Percentiles rank a stretch among this genome's conserved stretches.
Conservation (phyloP, 2,329 filamentous ascomycete species). For the Aspergillus tanneri region DNA sequence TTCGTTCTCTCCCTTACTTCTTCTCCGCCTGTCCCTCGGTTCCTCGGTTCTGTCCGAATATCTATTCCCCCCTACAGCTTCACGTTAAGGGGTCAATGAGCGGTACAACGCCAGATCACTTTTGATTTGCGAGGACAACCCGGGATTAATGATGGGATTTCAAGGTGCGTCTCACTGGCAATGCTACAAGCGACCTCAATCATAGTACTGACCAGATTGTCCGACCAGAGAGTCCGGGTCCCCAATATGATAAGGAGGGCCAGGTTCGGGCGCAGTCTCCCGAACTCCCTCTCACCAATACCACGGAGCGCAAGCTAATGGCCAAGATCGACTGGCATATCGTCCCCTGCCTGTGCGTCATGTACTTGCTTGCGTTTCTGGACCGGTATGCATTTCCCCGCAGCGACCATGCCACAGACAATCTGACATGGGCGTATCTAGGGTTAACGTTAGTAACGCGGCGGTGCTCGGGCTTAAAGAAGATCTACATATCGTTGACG, state of each 20-base stretch:
- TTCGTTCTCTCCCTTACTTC: neutral
- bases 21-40: neutral
- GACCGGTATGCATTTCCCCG: slow-evolving; percentile 42
- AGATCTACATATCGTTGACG: slow-evolving; percentile 58
- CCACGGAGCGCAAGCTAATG: slow-evolving; percentile 62
- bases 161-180: slow-evolving; percentile 1
- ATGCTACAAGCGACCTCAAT: no score
- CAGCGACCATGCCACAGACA: neutral
- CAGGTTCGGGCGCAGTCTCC: slow-evolving; percentile 17
- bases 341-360: slow-evolving; percentile 69
- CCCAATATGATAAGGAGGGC: slow-evolving; percentile 21
- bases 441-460: slow-evolving; percentile 80
- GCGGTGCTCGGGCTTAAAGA: slow-evolving; percentile 63
- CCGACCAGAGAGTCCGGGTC: slow-evolving; percentile 6
- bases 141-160: slow-evolving; percentile 1
- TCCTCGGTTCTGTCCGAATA: neutral
- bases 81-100: no score
- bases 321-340: slow-evolving; percentile 69
- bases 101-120: no score
- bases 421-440: slow-evolving; percentile 12
- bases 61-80: no score
- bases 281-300: slow-evolving; percentile 35
- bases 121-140: neutral
- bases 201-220: neutral
- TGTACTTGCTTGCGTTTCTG: slow-evolving; percentile 70